Conservation (phyloP, 2,329 filamentous ascomycete species). For the Colletotrichum gloeosporioides region DNA sequence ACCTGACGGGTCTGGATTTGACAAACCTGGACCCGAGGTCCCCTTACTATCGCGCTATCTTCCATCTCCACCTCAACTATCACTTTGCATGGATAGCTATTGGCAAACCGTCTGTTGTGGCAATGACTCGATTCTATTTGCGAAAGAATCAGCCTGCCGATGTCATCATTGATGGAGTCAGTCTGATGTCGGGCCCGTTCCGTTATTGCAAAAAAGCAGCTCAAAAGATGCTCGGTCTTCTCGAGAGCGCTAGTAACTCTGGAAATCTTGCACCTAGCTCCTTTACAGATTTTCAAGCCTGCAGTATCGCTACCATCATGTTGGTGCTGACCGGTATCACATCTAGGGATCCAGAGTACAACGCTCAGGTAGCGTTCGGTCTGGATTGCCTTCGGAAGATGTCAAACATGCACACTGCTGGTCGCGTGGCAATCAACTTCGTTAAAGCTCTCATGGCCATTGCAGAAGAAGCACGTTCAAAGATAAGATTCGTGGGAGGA, state of each 20-base stretch:
- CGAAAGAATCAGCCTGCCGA: conserved; percentile 12
- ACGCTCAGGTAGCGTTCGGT: conserved; percentile 31
- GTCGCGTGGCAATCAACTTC: conserved; percentile 26
- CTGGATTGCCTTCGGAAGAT: conserved; percentile 36
- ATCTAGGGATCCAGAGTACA: conserved; percentile 34
- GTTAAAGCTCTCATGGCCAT: conserved; percentile 27
- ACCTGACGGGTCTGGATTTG: conserved; percentile 29
- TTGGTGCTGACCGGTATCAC: conserved; percentile 36
- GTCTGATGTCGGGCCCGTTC: not conserved
- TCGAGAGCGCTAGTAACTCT: conserved; percentile 30
- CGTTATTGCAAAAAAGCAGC: conserved; percentile 33
- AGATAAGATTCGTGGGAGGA: not conserved
- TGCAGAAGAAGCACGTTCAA: conserved; percentile 24
- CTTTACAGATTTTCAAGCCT: conserved; percentile 44
- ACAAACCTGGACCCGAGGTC: conserved; percentile 30
- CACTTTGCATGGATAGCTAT: conserved; percentile 40
- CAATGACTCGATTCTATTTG: conserved; percentile 23
- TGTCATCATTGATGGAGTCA: not conserved
- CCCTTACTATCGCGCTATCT: conserved; percentile 32
- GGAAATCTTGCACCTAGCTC: conserved; percentile 37
- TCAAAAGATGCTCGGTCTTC: conserved; percentile 33
- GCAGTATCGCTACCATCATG: conserved; percentile 41
- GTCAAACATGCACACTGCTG: conserved; percentile 34
- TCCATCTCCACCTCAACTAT: conserved; percentile 40
- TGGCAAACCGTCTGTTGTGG: conserved; percentile 36